Conservation (phyloP, 2,329 filamentous ascomycete species). For the Colletotrichum magnum region DNA sequence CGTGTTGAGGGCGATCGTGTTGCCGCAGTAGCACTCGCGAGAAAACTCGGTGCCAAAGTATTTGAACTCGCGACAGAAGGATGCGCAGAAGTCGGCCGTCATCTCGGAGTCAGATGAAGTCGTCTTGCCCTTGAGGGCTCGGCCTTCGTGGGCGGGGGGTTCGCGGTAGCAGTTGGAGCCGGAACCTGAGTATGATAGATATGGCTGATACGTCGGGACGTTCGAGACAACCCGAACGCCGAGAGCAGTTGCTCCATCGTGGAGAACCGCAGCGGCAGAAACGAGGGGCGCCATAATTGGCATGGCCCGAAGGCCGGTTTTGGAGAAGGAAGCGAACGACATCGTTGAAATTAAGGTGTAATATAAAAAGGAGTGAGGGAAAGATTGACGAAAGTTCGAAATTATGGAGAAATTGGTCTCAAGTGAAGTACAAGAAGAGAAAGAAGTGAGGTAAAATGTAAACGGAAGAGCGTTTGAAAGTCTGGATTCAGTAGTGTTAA, state of each 20-base stretch:
- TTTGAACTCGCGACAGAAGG: slow-evolving; percentile 52
- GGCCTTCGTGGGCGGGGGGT: slow-evolving; percentile 2
- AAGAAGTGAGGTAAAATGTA: too few species aligned
- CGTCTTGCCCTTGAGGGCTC: slow-evolving; percentile 49
- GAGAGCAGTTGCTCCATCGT: background rate
- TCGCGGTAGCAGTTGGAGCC: slow-evolving; percentile 8
- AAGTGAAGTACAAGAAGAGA: background rate
- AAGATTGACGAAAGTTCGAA: background rate
- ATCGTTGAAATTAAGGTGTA: background rate
- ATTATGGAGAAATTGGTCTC: background rate
- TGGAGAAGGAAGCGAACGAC: slow-evolving; percentile 3
- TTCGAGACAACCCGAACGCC: background rate
- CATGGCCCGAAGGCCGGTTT: slow-evolving; percentile 4
- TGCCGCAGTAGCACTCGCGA: slow-evolving; percentile 52
- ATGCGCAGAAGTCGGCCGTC: slow-evolving; percentile 50
- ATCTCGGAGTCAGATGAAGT: slow-evolving; percentile 45
- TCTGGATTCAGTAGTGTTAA: too few species aligned
- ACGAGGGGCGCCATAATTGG: slow-evolving; percentile 15
- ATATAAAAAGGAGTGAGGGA: background rate
- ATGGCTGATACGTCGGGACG: background rate
- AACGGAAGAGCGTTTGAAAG: too few species aligned
- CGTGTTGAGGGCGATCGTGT: slow-evolving; percentile 48
- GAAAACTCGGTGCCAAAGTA: slow-evolving; percentile 56
- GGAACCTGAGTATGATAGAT: background rate
- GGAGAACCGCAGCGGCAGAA: background rate